phyloP scores from a whole-genome alignment of 441 rosid species.

The Gossypium aridum region DNA sequence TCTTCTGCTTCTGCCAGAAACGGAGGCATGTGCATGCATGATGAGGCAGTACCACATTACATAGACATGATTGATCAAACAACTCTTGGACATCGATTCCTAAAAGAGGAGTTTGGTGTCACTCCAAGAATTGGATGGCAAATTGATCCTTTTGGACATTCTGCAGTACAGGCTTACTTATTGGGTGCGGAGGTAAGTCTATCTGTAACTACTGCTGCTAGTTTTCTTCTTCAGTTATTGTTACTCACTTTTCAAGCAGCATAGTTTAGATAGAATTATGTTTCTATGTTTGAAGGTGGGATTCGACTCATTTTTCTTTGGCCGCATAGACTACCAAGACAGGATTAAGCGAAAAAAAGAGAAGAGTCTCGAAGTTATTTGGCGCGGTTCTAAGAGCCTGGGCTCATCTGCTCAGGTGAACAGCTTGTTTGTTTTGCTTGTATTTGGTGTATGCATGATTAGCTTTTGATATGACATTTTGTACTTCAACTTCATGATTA shows the following conservation, averaged over 20 bases:
- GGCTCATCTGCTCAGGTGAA: slow-evolving; percentile 87
- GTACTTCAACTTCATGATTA: neutral
- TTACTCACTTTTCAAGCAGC: slow-evolving; percentile 8
- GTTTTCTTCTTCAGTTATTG: slow-evolving; percentile 1
- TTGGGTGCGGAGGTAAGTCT: slow-evolving; percentile 81
- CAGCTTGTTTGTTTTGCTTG: neutral
- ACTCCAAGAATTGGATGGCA: slow-evolving; percentile 99
- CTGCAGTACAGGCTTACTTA: slow-evolving; percentile 97
- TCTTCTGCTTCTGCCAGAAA: slow-evolving; percentile 45
- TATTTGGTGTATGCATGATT: neutral
- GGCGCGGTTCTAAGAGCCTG: slow-evolving; percentile 91
- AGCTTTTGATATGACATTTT: neutral
- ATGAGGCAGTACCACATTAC: slow-evolving; percentile 91
- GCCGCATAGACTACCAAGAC: slow-evolving; percentile 98
- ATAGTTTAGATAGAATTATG: slow-evolving; percentile 13
- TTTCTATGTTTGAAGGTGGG: slow-evolving; percentile 60
- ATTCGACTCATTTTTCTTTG: slow-evolving; percentile 87
- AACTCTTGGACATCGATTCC: slow-evolving; percentile 85
- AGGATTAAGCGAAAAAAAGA: slow-evolving; percentile 73
- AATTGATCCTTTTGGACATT: slow-evolving; percentile 99
- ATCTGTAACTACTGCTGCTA: slow-evolving; percentile 10
- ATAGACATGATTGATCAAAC: slow-evolving; percentile 99
- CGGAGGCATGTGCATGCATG: slow-evolving; percentile 99
- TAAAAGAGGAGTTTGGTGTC: slow-evolving; percentile 69
- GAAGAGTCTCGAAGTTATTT: slow-evolving; percentile 94